These are phyloP conservation scores for Teratosphaeria gauchensis DNA, from an alignment of 2,329 filamentous ascomycete genomes.

Conservation along the genomic window DNA sequence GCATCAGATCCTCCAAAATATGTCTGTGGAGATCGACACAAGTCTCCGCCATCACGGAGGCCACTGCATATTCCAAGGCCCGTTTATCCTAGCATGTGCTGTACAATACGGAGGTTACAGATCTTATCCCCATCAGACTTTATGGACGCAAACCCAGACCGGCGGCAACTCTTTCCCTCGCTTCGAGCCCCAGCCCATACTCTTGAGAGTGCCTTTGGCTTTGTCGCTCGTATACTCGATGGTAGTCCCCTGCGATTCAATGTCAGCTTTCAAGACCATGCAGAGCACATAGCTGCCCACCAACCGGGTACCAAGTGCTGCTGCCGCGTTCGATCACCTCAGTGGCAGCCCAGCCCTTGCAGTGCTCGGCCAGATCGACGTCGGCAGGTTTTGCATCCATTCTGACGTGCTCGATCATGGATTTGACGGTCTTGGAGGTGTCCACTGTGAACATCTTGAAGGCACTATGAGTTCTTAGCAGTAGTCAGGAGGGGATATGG, in stretches of 20 bases:
- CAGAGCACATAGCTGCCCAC: constrained; percentile 1
- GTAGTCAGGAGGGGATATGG: neutral
- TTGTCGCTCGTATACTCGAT: constrained; percentile 19
- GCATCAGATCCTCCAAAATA: neutral
- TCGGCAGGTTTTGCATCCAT: constrained; percentile 9
- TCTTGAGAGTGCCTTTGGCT: constrained; percentile 17
- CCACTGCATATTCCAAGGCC: neutral
- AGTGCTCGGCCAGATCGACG: constrained; percentile 3
- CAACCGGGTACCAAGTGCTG: constrained; percentile 22
- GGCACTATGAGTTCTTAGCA: constrained; percentile 1
- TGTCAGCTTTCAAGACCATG: neutral
- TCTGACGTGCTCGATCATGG: constrained; percentile 22
- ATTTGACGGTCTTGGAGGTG: constrained; percentile 14
- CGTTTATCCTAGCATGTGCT: neutral
- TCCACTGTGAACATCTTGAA: constrained; percentile 27
- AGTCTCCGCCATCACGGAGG: neutral
- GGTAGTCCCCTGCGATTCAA: constrained; percentile 16
- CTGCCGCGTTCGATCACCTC: constrained; percentile 25
- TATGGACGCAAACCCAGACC: constrained; percentile 23
- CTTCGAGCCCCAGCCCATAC: constrained; percentile 25
- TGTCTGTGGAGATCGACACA: neutral
- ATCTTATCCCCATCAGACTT: constrained; percentile 11
- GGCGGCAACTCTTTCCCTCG: constrained; percentile 21
- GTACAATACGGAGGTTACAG: neutral
- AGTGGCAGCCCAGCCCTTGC: constrained; percentile 22